Percentiles rank a stretch among this genome's conserved stretches.
These are phyloP conservation scores for Alliaria petiolata DNA, from an alignment of 345 rosid species.

Conservation along the genomic window DNA sequence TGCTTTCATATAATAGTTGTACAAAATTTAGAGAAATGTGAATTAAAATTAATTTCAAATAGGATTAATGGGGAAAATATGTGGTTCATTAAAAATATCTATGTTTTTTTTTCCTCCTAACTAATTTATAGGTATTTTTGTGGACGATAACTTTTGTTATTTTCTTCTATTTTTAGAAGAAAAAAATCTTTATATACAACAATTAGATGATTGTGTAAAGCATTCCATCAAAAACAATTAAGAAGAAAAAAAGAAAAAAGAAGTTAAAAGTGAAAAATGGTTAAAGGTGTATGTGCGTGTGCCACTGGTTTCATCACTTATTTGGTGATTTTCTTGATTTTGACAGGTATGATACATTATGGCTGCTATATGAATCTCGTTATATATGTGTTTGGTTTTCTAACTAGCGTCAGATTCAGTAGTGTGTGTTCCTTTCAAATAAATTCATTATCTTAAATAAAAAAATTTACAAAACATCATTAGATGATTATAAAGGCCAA, in stretches of 20 bases:
- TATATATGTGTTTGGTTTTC: background rate
- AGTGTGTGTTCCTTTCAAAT: background rate
- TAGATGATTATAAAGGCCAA: background rate
- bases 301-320: background rate
- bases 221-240: background rate
- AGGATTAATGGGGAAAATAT: no score
- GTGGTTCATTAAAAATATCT: no score
- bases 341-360: background rate
- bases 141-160: no score
- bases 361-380: background rate
- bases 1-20: no score
- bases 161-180: no score
- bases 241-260: background rate
- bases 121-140: no score
- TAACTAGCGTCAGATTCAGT: background rate
- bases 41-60: no score
- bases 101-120: no score
- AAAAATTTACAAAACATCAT: background rate
- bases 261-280: background rate
- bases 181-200: background rate
- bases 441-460: no score
- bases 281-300: background rate
- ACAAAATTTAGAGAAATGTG: no score
- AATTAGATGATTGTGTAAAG: background rate
- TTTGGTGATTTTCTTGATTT: background rate